Conservation (phyloP, 768 basidiomycete species). For the Pleurotus tuoliensis region DNA sequence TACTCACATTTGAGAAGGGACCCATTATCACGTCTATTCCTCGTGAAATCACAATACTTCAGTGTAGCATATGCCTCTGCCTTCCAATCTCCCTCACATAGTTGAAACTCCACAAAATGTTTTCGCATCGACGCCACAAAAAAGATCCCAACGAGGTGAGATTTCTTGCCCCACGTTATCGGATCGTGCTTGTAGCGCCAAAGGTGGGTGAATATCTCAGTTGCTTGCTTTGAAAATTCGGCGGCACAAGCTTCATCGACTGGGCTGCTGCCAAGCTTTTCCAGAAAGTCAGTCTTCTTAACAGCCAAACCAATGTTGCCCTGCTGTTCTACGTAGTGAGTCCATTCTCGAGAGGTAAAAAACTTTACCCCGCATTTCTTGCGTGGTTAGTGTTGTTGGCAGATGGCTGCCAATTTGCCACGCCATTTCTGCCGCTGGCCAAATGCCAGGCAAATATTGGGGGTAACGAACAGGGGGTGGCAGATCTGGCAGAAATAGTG, state of each 20-base stretch:
- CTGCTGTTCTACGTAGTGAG: slow-evolving; percentile 8
- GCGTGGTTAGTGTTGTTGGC: not conserved
- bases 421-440: no score
- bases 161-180: slow-evolving; percentile 7
- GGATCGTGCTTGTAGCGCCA: not conserved
- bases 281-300: slow-evolving; percentile 11
- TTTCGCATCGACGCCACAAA: slow-evolving; percentile 8
- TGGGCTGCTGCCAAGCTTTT: slow-evolving; percentile 1
- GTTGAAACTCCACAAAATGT: slow-evolving; percentile 13
- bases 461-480: no score
- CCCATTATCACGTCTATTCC: slow-evolving; percentile 1
- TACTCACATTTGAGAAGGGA: no score
- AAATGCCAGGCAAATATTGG: no score
- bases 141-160: slow-evolving; percentile 5
- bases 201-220: slow-evolving; percentile 9
- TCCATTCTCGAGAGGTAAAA: slow-evolving; percentile 12
- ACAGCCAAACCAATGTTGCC: not conserved
- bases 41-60: slow-evolving; percentile 10
- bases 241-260: not conserved
- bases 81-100: slow-evolving; percentile 15
- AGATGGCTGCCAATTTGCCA: no score
- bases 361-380: slow-evolving; percentile 10
- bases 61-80: slow-evolving; percentile 8
- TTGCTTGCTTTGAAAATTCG: slow-evolving; percentile 8
- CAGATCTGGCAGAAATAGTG: no score